Conservation (phyloP, 1,284 basidiomycete genomes). For the Cutaneotrichosporon mucoides region DNA sequence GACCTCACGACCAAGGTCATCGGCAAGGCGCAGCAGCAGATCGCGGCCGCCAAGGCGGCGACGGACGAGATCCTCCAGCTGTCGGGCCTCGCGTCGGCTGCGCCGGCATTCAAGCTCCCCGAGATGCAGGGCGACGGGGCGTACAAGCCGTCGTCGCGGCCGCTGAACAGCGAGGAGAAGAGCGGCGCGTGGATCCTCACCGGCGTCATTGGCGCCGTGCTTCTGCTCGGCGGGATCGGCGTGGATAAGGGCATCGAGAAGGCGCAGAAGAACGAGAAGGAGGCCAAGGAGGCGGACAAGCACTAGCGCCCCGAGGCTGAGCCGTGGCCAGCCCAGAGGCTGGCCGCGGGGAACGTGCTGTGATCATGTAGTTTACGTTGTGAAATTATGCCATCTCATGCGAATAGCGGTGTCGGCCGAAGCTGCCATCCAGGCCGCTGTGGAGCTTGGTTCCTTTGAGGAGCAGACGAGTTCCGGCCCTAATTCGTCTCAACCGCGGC, state of each 20-base stretch:
- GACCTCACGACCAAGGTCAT: neutral
- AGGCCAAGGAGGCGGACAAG: neutral
- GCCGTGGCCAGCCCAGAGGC: too few relatives aligned
- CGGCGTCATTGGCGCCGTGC: slow-evolving; percentile 57
- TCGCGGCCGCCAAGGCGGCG: neutral
- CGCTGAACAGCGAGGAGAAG: slow-evolving; percentile 56
- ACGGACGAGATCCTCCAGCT: slow-evolving; percentile 5
- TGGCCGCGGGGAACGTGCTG: too few relatives aligned
- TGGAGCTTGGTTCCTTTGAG: too few relatives aligned
- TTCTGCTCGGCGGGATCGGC: slow-evolving; percentile 49
- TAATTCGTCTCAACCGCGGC: too few relatives aligned
- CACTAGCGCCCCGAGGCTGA: neutral
- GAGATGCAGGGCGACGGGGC: slow-evolving; percentile 1
- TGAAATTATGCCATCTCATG: too few relatives aligned
- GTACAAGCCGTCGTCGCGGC: slow-evolving; percentile 49
- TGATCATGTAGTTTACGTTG: too few relatives aligned
- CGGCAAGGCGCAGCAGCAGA: neutral
- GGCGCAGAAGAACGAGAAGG: neutral
- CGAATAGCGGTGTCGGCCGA: too few relatives aligned
- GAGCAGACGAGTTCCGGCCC: too few relatives aligned
- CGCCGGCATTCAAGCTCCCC: neutral
- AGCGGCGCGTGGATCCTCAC: slow-evolving; percentile 57
- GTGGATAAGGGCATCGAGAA: slow-evolving; percentile 4
- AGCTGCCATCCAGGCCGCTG: too few relatives aligned
- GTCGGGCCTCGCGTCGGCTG: slow-evolving; percentile 2